phyloP scores from a whole-genome alignment of 2,329 filamentous ascomycete species.

The Neodidymelliopsis sp. region DNA sequence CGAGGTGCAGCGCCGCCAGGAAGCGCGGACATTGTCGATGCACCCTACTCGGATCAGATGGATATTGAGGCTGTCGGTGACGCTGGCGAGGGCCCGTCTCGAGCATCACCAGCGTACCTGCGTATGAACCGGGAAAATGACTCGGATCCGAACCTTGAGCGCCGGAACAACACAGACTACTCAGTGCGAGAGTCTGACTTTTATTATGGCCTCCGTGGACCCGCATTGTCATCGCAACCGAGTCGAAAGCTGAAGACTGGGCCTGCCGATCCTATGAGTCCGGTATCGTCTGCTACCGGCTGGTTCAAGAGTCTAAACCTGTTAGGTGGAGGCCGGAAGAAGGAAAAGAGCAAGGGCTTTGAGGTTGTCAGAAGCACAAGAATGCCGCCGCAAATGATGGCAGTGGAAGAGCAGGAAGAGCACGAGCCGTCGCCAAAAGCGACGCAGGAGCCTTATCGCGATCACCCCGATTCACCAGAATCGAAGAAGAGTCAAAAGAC shows the following conservation, averaged over 20 bases:
- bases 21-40: conserved; percentile 57
- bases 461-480: conserved; percentile 53
- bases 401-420: conserved; percentile 67
- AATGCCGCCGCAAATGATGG: conserved; percentile 77
- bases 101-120: conserved; percentile 59
- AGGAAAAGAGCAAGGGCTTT: conserved; percentile 95
- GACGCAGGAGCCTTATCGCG: conserved; percentile 59
- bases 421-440: conserved; percentile 26
- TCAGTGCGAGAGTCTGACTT: conserved; percentile 95
- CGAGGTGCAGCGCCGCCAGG: conserved; percentile 51
- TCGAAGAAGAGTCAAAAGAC: conserved; percentile 22
- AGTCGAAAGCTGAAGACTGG: conserved; percentile 90
- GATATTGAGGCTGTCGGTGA: conserved; percentile 43
- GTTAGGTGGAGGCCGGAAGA: conserved; percentile 82
- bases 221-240: conserved; percentile 80
- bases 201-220: conserved; percentile 91
- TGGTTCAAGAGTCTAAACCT: conserved; percentile 77
- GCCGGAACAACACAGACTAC: conserved; percentile 77
- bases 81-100: conserved; percentile 45
- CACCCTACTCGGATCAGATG: conserved; percentile 55
- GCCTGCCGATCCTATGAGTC: conserved; percentile 91
- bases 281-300: conserved; percentile 85
- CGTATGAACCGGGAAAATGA: conserved; percentile 54
- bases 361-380: conserved; percentile 92
- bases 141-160: conserved; percentile 63